These are phyloP conservation scores for Calocybe indica DNA, from an alignment of 768 basidiomycete genomes.

Conservation along the genomic window DNA sequence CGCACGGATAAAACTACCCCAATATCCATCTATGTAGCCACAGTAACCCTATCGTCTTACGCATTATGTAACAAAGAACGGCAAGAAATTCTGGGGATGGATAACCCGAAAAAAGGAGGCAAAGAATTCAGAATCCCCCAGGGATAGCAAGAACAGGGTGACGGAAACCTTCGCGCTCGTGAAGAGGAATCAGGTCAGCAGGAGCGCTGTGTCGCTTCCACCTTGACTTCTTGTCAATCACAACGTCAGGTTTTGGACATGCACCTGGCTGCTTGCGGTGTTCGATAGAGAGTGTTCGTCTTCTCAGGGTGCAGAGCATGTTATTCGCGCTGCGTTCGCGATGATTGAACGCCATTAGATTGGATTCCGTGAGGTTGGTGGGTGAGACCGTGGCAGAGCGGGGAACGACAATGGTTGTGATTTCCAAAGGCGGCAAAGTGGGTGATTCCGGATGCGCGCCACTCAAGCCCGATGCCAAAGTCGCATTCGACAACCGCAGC, in stretches of 20 bases:
- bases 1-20: neutral
- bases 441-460: too few species aligned
- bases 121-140: conserved; percentile 46
- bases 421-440: conserved; percentile 37
- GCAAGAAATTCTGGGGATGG: conserved; percentile 8
- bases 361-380: conserved; percentile 45
- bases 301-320: conserved; percentile 61
- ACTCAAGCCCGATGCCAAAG: too few species aligned
- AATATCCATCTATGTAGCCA: neutral
- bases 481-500: too few species aligned
- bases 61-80: too few species aligned
- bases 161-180: conserved; percentile 48
- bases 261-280: conserved; percentile 12
- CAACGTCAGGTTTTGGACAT: conserved; percentile 9
- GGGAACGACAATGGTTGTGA: conserved; percentile 45
- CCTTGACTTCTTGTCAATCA: conserved; percentile 25
- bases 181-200: conserved; percentile 44
- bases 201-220: conserved; percentile 59
- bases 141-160: conserved; percentile 53
- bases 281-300: conserved; percentile 44
- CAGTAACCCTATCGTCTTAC: too few species aligned
- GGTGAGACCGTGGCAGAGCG: conserved; percentile 36
- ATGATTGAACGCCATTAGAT: conserved; percentile 43
- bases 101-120: conserved; percentile 14
- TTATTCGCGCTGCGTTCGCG: conserved; percentile 53